phyloP scores from a whole-genome alignment of 768 basidiomycete species.

The Mycena olivaceomarginata region DNA sequence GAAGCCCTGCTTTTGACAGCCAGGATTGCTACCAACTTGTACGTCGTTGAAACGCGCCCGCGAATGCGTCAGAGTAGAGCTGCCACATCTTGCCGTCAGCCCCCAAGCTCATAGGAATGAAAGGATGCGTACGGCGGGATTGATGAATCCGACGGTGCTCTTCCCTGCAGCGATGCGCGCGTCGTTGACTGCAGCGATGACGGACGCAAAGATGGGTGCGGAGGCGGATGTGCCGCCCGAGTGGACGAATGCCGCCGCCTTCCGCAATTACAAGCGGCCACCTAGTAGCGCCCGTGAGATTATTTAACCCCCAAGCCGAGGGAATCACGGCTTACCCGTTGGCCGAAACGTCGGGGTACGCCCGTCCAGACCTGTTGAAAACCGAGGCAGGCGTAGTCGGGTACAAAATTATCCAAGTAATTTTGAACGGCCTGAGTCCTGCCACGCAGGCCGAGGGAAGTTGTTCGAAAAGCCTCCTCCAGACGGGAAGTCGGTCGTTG shows the following conservation, averaged over 20 bases:
- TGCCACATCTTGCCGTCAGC: background rate
- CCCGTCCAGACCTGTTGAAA: background rate
- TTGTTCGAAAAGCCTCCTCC: background rate
- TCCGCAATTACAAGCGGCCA: background rate
- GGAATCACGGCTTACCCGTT: background rate
- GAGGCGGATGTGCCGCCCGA: background rate
- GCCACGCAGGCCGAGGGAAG: background rate
- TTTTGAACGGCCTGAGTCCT: background rate
- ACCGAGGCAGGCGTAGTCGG: background rate
- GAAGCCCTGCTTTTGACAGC: background rate
- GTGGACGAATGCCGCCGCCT: background rate
- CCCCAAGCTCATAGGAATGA: background rate
- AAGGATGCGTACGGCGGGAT: background rate
- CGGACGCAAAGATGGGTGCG: background rate
- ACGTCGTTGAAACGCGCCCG: background rate
- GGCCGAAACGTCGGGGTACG: background rate
- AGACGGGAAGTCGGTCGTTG: conserved; percentile 1
- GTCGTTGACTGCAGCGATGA: conserved; percentile 5
- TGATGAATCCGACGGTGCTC: background rate
- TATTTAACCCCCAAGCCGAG: background rate
- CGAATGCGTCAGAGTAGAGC: conserved; percentile 2
- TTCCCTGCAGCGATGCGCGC: background rate
- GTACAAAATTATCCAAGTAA: background rate
- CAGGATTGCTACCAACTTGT: background rate
- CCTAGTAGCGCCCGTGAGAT: background rate